Percentiles rank a stretch among this genome's conserved stretches.
These are phyloP conservation scores for Xerocomus nothofagi DNA, from an alignment of 1,284 basidiomycete genomes.

Conservation along the genomic window DNA sequence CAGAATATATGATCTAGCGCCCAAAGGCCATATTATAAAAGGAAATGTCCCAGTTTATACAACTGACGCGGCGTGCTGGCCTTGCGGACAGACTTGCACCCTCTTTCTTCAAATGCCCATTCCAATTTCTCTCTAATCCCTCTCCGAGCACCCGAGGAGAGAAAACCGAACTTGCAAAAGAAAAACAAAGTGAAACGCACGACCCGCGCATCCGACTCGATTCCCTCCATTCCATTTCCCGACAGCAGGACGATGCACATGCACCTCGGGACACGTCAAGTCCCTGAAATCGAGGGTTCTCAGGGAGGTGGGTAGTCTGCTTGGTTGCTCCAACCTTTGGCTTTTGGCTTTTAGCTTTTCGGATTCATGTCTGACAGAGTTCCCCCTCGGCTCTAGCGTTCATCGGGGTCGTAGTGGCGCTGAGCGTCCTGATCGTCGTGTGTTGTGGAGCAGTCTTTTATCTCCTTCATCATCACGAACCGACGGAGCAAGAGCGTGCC, in stretches of 20 bases:
- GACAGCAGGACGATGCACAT: conserved; percentile 9
- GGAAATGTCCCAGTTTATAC: conserved; percentile 6
- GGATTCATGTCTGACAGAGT: too few relatives aligned
- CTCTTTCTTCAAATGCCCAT: background rate
- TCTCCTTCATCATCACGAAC: conserved; percentile 43
- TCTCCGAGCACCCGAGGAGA: background rate
- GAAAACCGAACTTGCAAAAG: background rate
- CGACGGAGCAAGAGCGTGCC: conserved; percentile 30
- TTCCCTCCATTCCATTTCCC: background rate
- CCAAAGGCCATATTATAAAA: too few relatives aligned
- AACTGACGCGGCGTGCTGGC: conserved; percentile 6
- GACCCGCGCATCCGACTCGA: background rate
- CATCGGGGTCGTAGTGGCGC: conserved; percentile 45
- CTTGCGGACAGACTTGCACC: background rate
- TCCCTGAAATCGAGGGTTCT: conserved; percentile 48
- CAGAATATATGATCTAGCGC: too few relatives aligned
- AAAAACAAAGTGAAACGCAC: conserved; percentile 5
- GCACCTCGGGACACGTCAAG: conserved; percentile 27
- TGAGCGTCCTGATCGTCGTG: conserved; percentile 44
- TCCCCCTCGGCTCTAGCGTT: conserved; percentile 38
- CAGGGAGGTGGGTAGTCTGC: conserved; percentile 44
- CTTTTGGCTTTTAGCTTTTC: too few relatives aligned
- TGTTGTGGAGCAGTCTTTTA: conserved; percentile 45
- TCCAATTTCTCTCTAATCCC: background rate
- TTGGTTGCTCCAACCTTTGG: too few relatives aligned